Evolutionary conservation across 2,329 filamentous ascomycete species (phyloP).

Genomic region (Fusarium musae): DNA sequence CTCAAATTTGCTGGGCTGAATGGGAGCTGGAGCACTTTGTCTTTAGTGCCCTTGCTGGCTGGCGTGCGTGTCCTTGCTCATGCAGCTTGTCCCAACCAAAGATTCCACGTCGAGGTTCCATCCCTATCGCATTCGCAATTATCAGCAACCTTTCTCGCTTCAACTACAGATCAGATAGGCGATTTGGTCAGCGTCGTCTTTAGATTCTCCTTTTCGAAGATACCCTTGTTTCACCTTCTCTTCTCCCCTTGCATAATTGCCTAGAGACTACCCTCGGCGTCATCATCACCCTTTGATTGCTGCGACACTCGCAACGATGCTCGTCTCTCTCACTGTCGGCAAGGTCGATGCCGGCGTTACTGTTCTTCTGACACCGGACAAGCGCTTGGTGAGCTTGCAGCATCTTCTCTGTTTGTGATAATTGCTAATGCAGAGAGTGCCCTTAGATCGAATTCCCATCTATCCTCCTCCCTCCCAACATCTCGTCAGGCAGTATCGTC

Average conservation of each 20-base stretch:
- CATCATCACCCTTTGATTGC: constrained; percentile 15
- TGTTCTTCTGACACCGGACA: constrained; percentile 95
- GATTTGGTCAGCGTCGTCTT: neutral
- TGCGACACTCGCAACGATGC: constrained; percentile 67
- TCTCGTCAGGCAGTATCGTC: constrained; percentile 95
- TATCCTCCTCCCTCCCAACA: constrained; percentile 93
- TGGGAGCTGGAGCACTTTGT: constrained; percentile 3
- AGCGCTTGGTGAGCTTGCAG: constrained; percentile 79
- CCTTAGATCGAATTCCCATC: constrained; percentile 96
- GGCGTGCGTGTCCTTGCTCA: neutral
- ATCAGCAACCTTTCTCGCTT: constrained; percentile 9
- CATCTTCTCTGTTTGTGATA: neutral
- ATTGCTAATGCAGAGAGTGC: constrained; percentile 35
- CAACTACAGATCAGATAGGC: neutral
- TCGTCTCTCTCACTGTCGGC: constrained; percentile 97
- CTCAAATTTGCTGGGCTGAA: neutral
- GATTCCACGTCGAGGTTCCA: constrained; percentile 33
- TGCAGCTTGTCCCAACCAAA: constrained; percentile 1
- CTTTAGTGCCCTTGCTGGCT: neutral
- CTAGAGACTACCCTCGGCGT: constrained; percentile 1
- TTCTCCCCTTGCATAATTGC: constrained; percentile 3
- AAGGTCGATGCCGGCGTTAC: constrained; percentile 99
- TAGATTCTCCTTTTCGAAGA: neutral
- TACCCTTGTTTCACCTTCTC: constrained; percentile 8
- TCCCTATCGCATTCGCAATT: constrained; percentile 15